Evolutionary conservation across 169 alveolate species (phyloP), one percentile per base, ranked within the genome.

Genomic region (Eimeria tenella): DNA sequence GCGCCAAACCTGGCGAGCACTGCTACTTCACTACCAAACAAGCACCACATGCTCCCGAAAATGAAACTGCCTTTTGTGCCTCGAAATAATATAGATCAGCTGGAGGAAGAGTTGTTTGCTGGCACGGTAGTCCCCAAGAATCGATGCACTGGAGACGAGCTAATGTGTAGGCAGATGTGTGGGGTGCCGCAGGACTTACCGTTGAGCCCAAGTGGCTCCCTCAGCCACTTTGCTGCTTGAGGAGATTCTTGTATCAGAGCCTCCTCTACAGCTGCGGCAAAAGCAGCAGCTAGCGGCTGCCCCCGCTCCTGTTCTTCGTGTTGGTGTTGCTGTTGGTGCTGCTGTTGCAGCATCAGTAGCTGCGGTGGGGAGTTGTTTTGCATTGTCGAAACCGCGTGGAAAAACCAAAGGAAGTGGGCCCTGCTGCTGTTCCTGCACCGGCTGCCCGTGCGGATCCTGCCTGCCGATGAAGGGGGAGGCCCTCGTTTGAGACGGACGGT

Each of bases 231-330:
- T 21, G 88, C 88, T 50, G 88, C 70, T 53, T n/a, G 52, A n/a
- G 88, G 65, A 6, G 53, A 23, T 49, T 52, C 88, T 9, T 53
- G 62, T 50, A 19, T 25, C 65, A 79, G 88, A 25, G 88, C 88
- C 52, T 50, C 56, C 7, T 79, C 71, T 55, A 79, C 88, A 50
- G 88, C 88, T 50, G 88, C 88, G 52, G 71, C 88, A 79, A 79
- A 53, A 15, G 88, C 88, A 19, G 88, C 88, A 53, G 70, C 88
- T 15, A 79, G 55, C 52, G 65, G 62, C 68, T 53, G 70, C 71
- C 50, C 21, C 52, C 52, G 49, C 70, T 79, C 53, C 71, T 9
- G 71, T 17, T 74, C 31, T 17, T 74, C 4, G 11, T 5, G 62
- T 21, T 13, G 53, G 15, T 25, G n/a, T 19, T 49, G 42, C 52